phyloP scores from a whole-genome alignment of 805 yeast species.

The Saccharomycodes ludwigii region DNA sequence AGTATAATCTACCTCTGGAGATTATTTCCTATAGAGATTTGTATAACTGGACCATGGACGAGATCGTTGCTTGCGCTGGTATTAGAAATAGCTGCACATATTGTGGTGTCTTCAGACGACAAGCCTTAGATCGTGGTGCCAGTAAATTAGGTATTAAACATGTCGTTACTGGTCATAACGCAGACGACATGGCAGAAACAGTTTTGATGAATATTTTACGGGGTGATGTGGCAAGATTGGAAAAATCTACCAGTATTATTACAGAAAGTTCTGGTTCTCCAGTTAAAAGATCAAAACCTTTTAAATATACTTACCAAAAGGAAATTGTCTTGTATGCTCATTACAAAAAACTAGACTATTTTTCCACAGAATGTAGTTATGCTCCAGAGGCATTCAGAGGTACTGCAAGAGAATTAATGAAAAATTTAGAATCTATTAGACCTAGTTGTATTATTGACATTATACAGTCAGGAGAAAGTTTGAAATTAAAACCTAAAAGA shows the following conservation, averaged over 20 bases:
- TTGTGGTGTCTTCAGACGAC: constrained; percentile 95
- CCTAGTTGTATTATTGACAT: constrained; percentile 92
- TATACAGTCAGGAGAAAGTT: constrained; percentile 84
- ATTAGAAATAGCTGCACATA: constrained; percentile 91
- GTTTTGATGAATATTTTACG: constrained; percentile 87
- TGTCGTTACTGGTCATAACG: constrained; percentile 96
- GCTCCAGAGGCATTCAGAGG: constrained; percentile 99
- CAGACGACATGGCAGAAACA: constrained; percentile 99
- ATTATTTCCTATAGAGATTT: constrained; percentile 79
- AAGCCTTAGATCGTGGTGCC: constrained; percentile 94
- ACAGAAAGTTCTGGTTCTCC: constrained; percentile 81
- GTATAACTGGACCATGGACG: constrained; percentile 98
- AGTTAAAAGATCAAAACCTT: constrained; percentile 87
- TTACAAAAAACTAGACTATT: constrained; percentile 86
- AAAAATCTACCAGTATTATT: constrained; percentile 73
- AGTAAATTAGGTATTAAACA: constrained; percentile 73
- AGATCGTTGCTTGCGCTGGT: constrained; percentile 89
- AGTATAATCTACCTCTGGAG: constrained; percentile 67
- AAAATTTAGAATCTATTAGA: constrained; percentile 77
- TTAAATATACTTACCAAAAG: constrained; percentile 91
- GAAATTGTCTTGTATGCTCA: constrained; percentile 97
- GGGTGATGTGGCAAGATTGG: constrained; percentile 93
- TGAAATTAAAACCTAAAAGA: constrained; percentile 50
- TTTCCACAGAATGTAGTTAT: constrained; percentile 94
- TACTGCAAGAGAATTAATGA: constrained; percentile 85